Evolutionary conservation across 306 rosid species (phyloP).

Genomic region (Prinsepia uniflora): DNA sequence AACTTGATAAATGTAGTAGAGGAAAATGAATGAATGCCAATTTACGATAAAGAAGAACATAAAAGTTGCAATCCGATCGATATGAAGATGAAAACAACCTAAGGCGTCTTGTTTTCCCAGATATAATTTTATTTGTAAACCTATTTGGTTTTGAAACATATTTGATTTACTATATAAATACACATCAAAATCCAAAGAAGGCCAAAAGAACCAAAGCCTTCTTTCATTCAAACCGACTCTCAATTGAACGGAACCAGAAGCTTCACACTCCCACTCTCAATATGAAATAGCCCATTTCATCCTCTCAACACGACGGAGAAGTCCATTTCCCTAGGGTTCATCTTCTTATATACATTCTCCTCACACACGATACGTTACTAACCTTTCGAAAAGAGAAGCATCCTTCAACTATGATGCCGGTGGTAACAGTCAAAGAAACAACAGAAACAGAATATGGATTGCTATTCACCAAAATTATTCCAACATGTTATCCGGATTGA

Average conservation of each 20-base stretch:
- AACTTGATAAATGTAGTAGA: no score
- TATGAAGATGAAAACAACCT: neutral
- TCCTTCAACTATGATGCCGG: neutral
- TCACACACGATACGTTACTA: conserved; percentile 22
- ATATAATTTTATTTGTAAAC: neutral
- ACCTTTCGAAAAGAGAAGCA: conserved; percentile 20
- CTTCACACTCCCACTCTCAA: conserved; percentile 6
- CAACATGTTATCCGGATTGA: conserved; percentile 34
- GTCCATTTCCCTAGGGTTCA: conserved; percentile 29
- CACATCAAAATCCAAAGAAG: conserved; percentile 11
- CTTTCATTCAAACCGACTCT: conserved; percentile 29
- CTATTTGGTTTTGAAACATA: conserved; percentile 2
- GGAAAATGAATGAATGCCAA: no score
- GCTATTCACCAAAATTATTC: conserved; percentile 19
- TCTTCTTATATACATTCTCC: conserved; percentile 15
- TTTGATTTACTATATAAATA: conserved; percentile 8
- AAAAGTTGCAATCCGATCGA: neutral
- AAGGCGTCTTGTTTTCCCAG: neutral
- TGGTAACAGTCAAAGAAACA: neutral
- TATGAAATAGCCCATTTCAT: conserved; percentile 4
- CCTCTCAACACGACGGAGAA: conserved; percentile 33
- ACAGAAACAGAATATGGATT: conserved; percentile 3
- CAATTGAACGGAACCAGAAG: conserved; percentile 13
- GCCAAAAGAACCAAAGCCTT: conserved; percentile 37
- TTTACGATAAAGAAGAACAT: no score